Conservation (phyloP, 805 yeast genomes). For the Torulaspora indica region DNA sequence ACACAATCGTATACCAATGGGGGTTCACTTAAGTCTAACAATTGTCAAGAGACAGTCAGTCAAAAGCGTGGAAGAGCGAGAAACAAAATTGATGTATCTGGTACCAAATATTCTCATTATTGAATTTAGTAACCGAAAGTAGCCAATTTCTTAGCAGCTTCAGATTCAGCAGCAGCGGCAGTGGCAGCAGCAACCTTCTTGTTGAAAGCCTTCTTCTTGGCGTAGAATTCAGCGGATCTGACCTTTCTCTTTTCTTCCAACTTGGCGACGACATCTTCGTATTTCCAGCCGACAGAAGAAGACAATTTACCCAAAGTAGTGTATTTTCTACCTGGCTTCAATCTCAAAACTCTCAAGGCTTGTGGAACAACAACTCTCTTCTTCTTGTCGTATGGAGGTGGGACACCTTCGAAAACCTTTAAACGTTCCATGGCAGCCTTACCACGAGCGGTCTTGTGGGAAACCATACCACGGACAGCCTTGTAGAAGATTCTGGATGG, state of each 20-base stretch:
- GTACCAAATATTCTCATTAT: slow-evolving; percentile 22
- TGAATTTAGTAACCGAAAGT: slow-evolving; percentile 88
- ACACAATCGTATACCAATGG: slow-evolving; percentile 19
- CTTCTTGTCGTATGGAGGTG: slow-evolving; percentile 99
- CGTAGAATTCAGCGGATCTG: slow-evolving; percentile 97
- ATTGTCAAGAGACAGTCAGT: slow-evolving; percentile 1
- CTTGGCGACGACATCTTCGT: slow-evolving; percentile 95
- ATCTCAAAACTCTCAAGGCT: slow-evolving; percentile 98
- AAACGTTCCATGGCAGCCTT: slow-evolving; percentile 99
- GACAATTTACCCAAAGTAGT: slow-evolving; percentile 96
- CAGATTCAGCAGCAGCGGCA: slow-evolving; percentile 83
- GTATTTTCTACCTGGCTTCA: slow-evolving; percentile 99
- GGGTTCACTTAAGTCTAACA: slow-evolving; percentile 5
- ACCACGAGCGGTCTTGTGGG: slow-evolving; percentile 99
- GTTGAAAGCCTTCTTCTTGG: slow-evolving; percentile 94
- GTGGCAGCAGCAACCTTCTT: slow-evolving; percentile 87
- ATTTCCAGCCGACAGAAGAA: slow-evolving; percentile 98
- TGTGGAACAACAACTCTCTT: slow-evolving; percentile 99
- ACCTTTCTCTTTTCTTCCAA: slow-evolving; percentile 99
- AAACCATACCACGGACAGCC: slow-evolving; percentile 98
- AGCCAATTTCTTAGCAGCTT: slow-evolving; percentile 90
- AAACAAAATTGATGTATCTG: slow-evolving; percentile 18
- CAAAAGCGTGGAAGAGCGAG: slow-evolving; percentile 7
- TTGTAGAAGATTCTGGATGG: slow-evolving; percentile 99
- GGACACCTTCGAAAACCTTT: slow-evolving; percentile 99